These are phyloP conservation scores for Rossbeevera mucosa DNA, from an alignment of 768 basidiomycete species.

Conservation along the genomic window DNA sequence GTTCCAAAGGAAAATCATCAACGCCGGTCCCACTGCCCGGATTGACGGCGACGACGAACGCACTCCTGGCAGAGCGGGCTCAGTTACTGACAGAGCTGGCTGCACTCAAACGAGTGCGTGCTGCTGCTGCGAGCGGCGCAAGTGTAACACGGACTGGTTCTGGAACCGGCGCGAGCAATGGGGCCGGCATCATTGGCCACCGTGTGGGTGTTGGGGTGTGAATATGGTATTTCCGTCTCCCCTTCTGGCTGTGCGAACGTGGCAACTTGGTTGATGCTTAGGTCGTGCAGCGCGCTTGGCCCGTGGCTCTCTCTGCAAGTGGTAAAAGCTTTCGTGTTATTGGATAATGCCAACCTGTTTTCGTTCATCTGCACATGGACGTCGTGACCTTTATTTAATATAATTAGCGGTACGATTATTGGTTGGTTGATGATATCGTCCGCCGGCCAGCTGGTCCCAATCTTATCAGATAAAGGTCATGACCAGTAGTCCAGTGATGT, in stretches of 20 bases:
- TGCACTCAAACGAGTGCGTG: conserved; percentile 32
- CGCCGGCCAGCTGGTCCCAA: too few relatives aligned
- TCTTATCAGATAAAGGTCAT: too few relatives aligned
- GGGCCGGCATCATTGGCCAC: background rate
- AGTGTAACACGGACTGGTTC: background rate
- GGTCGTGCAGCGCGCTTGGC: background rate
- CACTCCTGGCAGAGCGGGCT: conserved; percentile 56
- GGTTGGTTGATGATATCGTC: background rate
- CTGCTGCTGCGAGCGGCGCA: conserved; percentile 4
- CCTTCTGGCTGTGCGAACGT: background rate
- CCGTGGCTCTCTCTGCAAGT: background rate
- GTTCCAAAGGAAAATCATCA: background rate
- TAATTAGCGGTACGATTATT: background rate
- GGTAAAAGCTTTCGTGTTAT: background rate
- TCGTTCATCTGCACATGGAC: background rate
- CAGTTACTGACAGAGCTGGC: conserved; percentile 52
- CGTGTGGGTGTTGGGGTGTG: conserved; percentile 13
- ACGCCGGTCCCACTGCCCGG: conserved; percentile 13
- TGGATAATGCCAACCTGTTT: background rate
- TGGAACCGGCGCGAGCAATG: background rate
- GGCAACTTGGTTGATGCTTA: background rate
- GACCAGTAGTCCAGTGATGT: too few relatives aligned
- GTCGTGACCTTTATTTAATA: background rate
- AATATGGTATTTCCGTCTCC: background rate
- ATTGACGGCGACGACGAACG: conserved; percentile 39